Percentiles rank a stretch among this genome's conserved stretches.
Evolutionary conservation across 192 early-diverging fungal species (phyloP).

Genomic region (Backusella mclennaniae): DNA sequence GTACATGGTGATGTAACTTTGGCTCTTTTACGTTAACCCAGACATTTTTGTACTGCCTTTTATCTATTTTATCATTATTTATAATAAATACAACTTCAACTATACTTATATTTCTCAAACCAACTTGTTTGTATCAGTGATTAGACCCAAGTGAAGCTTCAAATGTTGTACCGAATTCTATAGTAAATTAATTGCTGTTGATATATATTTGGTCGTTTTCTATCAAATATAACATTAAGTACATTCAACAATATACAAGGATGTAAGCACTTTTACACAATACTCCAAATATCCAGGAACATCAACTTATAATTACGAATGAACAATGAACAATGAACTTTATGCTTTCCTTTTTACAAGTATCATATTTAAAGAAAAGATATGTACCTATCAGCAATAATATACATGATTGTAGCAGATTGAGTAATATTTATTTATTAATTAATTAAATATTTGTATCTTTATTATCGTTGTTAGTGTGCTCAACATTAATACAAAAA

Average conservation of each 20-base stretch:
- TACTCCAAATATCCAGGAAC: too few species aligned
- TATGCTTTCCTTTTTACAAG: too few species aligned
- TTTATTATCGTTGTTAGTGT: background rate
- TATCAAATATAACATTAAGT: background rate
- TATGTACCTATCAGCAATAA: too few species aligned
- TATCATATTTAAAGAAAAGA: too few species aligned
- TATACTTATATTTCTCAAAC: background rate
- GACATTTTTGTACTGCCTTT: background rate
- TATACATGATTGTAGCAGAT: too few species aligned
- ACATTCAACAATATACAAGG: background rate
- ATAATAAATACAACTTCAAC: background rate
- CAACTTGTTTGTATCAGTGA: background rate
- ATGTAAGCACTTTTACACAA: too few species aligned
- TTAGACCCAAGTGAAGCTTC: background rate
- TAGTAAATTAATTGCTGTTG: background rate
- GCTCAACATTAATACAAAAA: background rate
- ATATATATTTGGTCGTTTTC: background rate
- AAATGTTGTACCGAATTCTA: background rate
- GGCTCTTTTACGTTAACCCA: constrained; percentile 13
- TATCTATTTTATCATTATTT: background rate
- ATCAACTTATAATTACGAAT: too few species aligned
- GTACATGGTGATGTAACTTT: constrained; percentile 30
- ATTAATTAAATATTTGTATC: background rate
- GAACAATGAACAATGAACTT: too few species aligned
- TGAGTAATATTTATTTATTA: background rate